These are phyloP conservation scores for Ceratocystis albifundus DNA, from an alignment of 2,329 filamentous ascomycete species.

Conservation along the genomic window DNA sequence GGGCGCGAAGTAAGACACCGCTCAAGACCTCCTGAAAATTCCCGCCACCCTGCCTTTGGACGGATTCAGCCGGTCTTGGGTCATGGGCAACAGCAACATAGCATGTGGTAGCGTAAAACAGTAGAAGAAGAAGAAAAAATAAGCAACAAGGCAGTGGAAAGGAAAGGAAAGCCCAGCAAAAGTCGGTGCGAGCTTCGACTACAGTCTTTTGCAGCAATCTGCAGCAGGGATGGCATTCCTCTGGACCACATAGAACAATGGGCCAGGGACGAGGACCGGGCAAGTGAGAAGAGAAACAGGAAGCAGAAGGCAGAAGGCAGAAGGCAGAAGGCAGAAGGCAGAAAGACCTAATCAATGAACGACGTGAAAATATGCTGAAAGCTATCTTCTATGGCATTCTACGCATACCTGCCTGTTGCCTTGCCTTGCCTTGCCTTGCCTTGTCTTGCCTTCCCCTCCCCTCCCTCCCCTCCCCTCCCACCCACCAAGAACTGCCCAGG, in stretches of 20 bases:
- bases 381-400: background rate
- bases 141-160: background rate
- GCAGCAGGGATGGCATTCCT: constrained; percentile 9
- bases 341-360: background rate
- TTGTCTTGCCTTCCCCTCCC: too few relatives aligned
- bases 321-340: too few relatives aligned
- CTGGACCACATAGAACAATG: background rate
- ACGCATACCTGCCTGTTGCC: background rate
- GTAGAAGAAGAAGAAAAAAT: too few relatives aligned
- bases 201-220: background rate
- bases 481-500: background rate
- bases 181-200: background rate
- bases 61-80: background rate
- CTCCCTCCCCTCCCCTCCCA: too few relatives aligned
- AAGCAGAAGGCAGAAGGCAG: too few relatives aligned
- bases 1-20: background rate
- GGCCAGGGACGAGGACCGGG: background rate
- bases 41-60: background rate
- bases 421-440: too few relatives aligned
- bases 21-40: background rate
- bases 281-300: background rate
- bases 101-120: background rate
- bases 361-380: background rate
- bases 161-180: background rate
- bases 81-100: constrained; percentile 3